phyloP scores from a whole-genome alignment of 768 basidiomycete species.

The Termitomyces sp. region DNA sequence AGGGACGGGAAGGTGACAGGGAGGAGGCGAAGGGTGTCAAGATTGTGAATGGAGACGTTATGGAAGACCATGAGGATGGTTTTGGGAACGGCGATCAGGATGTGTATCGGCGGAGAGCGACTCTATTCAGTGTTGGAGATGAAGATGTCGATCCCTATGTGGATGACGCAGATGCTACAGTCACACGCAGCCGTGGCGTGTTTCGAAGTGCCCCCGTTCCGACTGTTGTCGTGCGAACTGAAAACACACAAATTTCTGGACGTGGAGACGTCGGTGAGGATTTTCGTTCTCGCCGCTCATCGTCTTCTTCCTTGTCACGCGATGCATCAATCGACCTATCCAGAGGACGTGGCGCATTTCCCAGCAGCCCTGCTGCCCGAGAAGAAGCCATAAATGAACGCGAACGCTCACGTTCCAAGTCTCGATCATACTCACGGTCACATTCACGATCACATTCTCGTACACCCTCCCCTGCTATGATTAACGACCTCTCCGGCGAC shows the following conservation, averaged over 20 bases:
- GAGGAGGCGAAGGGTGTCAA: constrained; percentile 2
- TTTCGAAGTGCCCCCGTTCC: constrained; percentile 16
- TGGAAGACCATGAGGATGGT: constrained; percentile 20
- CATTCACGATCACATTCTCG: constrained; percentile 39
- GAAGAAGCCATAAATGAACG: constrained; percentile 6
- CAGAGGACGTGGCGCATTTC: constrained; percentile 14
- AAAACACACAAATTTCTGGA: constrained; percentile 56
- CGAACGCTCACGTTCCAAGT: constrained; percentile 19
- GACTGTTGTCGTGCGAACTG: constrained; percentile 17
- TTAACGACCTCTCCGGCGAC: constrained; percentile 12
- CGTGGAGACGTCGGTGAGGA: constrained; percentile 55
- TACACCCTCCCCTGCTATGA: constrained; percentile 39
- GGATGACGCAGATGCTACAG: constrained; percentile 11
- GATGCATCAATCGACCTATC: background rate
- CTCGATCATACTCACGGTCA: constrained; percentile 25
- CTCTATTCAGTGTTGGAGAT: constrained; percentile 17
- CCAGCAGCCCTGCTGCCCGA: background rate
- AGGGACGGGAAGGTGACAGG: constrained; percentile 17
- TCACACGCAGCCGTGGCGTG: constrained; percentile 8
- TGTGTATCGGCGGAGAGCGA: constrained; percentile 11
- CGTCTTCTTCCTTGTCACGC: constrained; percentile 7
- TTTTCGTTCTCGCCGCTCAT: constrained; percentile 25
- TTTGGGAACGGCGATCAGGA: constrained; percentile 17
- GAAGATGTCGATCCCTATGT: constrained; percentile 11
- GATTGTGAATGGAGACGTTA: constrained; percentile 12